Base-by-base conservation (phyloP, 192 early-diverging fungal species). In the Martensiomyces pterosporus region DNA sequence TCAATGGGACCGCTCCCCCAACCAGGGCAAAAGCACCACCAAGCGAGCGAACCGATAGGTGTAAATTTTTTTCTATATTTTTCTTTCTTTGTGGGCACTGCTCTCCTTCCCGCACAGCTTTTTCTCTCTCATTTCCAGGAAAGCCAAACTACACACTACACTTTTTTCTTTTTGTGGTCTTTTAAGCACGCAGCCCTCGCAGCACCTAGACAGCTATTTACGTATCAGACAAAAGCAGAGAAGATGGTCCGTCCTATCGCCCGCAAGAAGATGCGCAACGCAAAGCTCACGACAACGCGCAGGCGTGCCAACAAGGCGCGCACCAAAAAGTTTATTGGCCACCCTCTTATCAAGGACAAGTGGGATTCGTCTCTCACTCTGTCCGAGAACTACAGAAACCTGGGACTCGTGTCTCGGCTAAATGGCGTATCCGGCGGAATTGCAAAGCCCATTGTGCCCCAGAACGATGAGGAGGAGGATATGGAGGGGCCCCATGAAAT, bases 291-390 rank as follows among this genome's bases (percentile, higher is more conserved):
- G 54, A 60, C 67, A 27, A 72, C 84, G 15, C 79, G 87, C 49
- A 70, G 77, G 55, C 76, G 43, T 6, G 82, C 82, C 7, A 82
- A 88, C 42, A 84, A 82, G 59, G 61, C 75, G 45, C 75, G 67
- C 52, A 83, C 77, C 25, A 64, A 58, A 79, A 75, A 68, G 54
- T 84, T 43, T 60, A 72, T 51, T 43, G 78, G 78, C n/a, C 77
- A 82, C 45, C 61, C 70, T 27, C 73, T 85, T 43, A 66, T 89
- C 25, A 73, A 76, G 36, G 79, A 77, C 18, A 79, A 83, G 54
- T 88, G 88, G 86, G 81, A 90, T 64, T 71, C 71, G 37, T 79
- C 62, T 21, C 63, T 74, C 25, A 88, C 85, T 0, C 61, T 86
- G 9, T 55, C 73, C 21, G 80, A 90, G 77, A 90, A 90, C 64